Percentiles rank a stretch among this genome's conserved stretches.
phyloP scores from a whole-genome alignment of 2,329 filamentous ascomycete genomes.

The Colletotrichum horii region DNA sequence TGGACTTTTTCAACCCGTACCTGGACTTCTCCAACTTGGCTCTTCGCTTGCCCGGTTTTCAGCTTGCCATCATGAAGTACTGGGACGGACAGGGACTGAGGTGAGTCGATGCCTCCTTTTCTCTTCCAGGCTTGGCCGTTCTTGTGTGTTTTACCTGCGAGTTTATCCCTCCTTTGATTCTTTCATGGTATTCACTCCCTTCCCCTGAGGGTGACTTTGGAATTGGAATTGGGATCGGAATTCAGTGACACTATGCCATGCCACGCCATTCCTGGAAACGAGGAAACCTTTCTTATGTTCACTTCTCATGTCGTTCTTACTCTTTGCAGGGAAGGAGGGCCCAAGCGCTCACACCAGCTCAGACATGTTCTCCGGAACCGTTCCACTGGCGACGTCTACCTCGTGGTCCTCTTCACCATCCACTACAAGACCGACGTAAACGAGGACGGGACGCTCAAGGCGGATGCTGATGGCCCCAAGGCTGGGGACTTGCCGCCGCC shows the following conservation, averaged over 20 bases:
- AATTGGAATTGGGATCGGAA: background rate
- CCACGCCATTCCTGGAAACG: background rate
- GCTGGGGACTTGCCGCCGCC: conserved; percentile 14
- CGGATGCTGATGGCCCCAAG: conserved; percentile 37
- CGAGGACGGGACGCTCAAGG: conserved; percentile 61
- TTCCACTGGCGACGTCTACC: conserved; percentile 73
- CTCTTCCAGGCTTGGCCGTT: conserved; percentile 7
- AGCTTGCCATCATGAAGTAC: conserved; percentile 75
- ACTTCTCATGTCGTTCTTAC: conserved; percentile 24
- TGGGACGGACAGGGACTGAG: conserved; percentile 81
- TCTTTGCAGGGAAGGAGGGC: conserved; percentile 28
- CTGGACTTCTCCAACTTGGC: conserved; percentile 81
- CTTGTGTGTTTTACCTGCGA: conserved; percentile 2
- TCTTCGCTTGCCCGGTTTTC: conserved; percentile 74
- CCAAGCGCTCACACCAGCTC: conserved; percentile 78
- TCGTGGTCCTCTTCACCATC: conserved; percentile 82
- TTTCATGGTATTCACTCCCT: background rate
- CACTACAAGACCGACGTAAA: conserved; percentile 71
- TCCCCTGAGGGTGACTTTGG: background rate
- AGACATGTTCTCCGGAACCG: conserved; percentile 92
- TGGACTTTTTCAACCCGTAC: conserved; percentile 89
- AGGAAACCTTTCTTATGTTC: background rate
- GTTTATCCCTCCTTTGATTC: background rate
- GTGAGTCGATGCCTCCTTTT: conserved; percentile 50
- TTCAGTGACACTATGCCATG: background rate